Evolutionary conservation across 2,329 filamentous ascomycete genomes (phyloP), one percentile per base, ranked within the genome.

Genomic region (Cladosporium phlei): DNA sequence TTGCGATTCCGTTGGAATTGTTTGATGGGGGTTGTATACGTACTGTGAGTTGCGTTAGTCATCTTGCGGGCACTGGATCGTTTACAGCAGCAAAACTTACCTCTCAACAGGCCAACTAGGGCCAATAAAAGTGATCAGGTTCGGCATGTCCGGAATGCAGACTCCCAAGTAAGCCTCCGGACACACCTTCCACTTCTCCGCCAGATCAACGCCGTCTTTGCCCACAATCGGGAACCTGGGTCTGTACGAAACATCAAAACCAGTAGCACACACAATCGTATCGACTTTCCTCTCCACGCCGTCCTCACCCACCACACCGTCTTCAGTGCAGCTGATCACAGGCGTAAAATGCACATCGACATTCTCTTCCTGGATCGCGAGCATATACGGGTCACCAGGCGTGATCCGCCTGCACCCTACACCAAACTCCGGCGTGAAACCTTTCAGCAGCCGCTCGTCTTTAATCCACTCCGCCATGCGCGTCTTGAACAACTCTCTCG

Each of bases 401-500:
- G 70, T 74, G 32, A 74, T 61, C n/a, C 71, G 54, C 9, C 71
- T 64, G 47, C 69, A 75, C 1, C 72, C 72, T 28, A 74, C 51
- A 22, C 66, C 67, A 19, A 70, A 75, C 12, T 66, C 70, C 0
- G 71, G 71, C 4, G 67, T 72, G 46, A 73, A 73, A 4, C 71
- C 71, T 44, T 74, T 57, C 3, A 75, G 56, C 19, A 77, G 61
- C 9, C 73, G 61, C 50, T 75, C 63, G 48, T 77, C 73, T 50
- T 73, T 75, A 56, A 78, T 74, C 43, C 66, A 68, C 49, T 76
- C 71, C 10, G 62, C 65, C 73, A 76, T 77, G 11, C 72, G 64
- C 3, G 61, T 56, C 19, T 55, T 56, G 47, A 74, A 71, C 4
- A 65, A 32, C 33, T 66, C 54, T 48, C 70, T 65, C 1, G 59